Evolutionary conservation across 768 basidiomycete species (phyloP).

Genomic region (Clavulina sp.): DNA sequence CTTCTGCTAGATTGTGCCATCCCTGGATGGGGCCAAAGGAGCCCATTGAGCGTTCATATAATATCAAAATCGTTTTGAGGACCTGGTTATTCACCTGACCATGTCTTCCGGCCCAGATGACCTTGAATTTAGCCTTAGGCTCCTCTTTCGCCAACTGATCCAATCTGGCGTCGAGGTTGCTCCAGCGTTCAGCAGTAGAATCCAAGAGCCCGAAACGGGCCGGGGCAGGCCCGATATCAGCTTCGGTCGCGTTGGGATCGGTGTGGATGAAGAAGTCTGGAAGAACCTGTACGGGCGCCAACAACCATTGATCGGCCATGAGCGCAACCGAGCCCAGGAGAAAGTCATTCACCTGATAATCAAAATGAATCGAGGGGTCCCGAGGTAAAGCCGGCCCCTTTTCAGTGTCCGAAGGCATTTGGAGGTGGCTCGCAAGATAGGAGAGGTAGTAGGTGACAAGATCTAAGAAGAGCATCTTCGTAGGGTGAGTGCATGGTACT

Average conservation of each 20-base stretch:
- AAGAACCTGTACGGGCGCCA: no score
- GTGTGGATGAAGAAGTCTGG: neutral
- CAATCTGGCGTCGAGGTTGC: slow-evolving; percentile 26
- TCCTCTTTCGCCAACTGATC: slow-evolving; percentile 26
- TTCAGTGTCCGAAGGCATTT: no score
- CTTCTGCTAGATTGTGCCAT: slow-evolving; percentile 48
- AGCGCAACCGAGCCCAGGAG: no score
- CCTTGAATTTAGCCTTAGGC: slow-evolving; percentile 35
- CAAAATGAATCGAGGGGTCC: no score
- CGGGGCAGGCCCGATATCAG: slow-evolving; percentile 18
- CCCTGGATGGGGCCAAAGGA: slow-evolving; percentile 3
- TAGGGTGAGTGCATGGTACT: no score
- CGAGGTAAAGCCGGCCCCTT: no score
- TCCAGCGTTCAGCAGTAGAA: slow-evolving; percentile 32
- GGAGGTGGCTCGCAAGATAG: no score
- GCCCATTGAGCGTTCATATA: neutral
- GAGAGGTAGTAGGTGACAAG: no score
- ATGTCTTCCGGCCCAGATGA: slow-evolving; percentile 50
- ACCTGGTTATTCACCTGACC: slow-evolving; percentile 45
- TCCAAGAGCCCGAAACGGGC: slow-evolving; percentile 43
- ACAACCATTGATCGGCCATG: no score
- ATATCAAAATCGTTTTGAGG: neutral
- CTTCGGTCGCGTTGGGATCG: neutral
- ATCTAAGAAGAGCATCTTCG: no score
- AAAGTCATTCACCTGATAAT: no score